Base-by-base conservation (phyloP, 805 yeast species). In the Metschnikowia lachancei region DNA sequence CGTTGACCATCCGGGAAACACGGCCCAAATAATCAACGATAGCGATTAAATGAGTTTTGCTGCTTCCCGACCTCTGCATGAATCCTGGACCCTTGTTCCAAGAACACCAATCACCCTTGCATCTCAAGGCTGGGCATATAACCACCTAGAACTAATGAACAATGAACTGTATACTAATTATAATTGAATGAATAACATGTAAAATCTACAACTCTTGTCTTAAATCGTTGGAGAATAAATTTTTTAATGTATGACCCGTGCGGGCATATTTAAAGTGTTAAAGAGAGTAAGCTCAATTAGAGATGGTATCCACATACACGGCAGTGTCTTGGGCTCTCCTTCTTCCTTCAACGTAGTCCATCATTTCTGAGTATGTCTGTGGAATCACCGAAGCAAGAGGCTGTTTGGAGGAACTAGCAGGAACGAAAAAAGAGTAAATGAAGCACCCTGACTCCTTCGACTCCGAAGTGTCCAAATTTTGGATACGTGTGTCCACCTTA, bases 261-360 rank as follows among this genome's bases (percentile, higher is more conserved):
- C n/a, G n/a, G n/a, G n/a, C n/a, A n/a, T n/a, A n/a, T n/a, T n/a
- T n/a, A n/a, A n/a, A n/a, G n/a, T n/a, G 24, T 22, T 22, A 22
- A 8, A 22, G 24, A 22, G 4, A 22, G 24, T 22, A 8, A 9
- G 3, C 28, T 10, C 11, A 45, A 10, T 39, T 39, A 16, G 54
- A 70, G 44, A 71, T 64, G 10, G 68, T 62, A 26, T 59, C 67
- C 9, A 72, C 87, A 62, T 80, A 85, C 40, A 74, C 70, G 24
- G 94, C 91, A 17, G 95, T 87, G 41, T 84, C 95, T 46, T 75
- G 75, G 3, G 96, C 95, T 66, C 95, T 82, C 72, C 97, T 84
- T 68, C 95, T 81, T 22, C 95, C 97, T 59, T 86, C 91, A 14
- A 91, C 77, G 61, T 85, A 91, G 55, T 82, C 85, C 82, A 91